These are phyloP conservation scores for Apium graveolens DNA, from an alignment of 129 eudicot genomes.

Conservation along the genomic window DNA sequence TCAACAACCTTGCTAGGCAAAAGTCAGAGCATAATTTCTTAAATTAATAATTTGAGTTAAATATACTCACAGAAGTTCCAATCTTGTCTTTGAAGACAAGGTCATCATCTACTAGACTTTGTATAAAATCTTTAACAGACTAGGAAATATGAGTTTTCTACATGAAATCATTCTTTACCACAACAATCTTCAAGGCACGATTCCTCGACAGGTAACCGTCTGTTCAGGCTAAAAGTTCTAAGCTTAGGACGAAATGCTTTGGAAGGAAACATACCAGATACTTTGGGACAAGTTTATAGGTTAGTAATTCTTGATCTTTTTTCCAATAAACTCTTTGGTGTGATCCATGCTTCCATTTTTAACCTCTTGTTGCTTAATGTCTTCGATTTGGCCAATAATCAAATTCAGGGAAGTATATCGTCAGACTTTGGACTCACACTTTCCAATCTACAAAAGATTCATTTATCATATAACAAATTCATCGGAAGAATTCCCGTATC, in stretches of 20 bases:
- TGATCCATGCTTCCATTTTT: not conserved
- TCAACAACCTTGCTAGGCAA: too few species aligned
- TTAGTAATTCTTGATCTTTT: not conserved
- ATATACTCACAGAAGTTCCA: too few species aligned
- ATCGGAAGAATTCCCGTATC: constrained; percentile 16
- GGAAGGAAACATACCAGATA: not conserved
- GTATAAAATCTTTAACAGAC: too few species aligned
- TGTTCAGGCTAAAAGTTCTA: constrained; percentile 6
- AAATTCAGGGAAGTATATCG: constrained; percentile 17
- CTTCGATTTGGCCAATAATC: constrained; percentile 8
- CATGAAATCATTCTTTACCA: not conserved
- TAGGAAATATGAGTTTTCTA: constrained; percentile 10
- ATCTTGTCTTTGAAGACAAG: too few species aligned
- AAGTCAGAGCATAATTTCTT: too few species aligned
- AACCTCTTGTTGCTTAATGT: too few species aligned
- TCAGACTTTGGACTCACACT: not conserved
- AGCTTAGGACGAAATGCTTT: not conserved
- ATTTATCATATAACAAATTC: constrained; percentile 2
- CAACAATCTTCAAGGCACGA: not conserved
- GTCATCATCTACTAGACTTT: too few species aligned
- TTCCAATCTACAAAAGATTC: not conserved
- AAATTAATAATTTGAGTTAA: too few species aligned
- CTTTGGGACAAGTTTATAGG: not conserved
- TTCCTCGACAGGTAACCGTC: not conserved
- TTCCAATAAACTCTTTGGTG: not conserved